Evolutionary conservation across 768 basidiomycete genomes (phyloP).

Genomic region (Mycena kentingensis): DNA sequence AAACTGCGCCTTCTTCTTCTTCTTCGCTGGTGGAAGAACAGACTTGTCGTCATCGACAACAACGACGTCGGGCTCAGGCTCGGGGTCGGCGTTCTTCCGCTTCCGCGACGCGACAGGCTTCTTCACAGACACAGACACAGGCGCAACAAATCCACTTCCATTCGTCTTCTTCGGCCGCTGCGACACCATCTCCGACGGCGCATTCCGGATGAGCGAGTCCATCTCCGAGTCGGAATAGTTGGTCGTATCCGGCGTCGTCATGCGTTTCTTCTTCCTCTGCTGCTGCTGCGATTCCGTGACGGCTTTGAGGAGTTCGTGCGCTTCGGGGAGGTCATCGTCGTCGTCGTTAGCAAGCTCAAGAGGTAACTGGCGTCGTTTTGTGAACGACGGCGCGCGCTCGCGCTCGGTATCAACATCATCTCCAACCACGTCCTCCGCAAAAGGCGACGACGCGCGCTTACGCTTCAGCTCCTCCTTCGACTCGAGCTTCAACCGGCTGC

Average conservation of each 20-base stretch:
- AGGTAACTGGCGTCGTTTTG: too few species aligned
- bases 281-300: conserved; percentile 10
- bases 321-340: conserved; percentile 48
- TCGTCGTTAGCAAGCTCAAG: conserved; percentile 31
- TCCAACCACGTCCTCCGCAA: too few species aligned
- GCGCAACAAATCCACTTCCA: too few species aligned
- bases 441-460: conserved; percentile 31
- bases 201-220: conserved; percentile 43
- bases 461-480: conserved; percentile 29
- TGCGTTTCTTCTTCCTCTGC: conserved; percentile 11
- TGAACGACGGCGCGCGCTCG: conserved; percentile 19
- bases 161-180: not conserved
- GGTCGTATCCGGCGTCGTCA: conserved; percentile 33
- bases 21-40: not conserved
- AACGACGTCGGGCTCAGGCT: not conserved
- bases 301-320: conserved; percentile 34
- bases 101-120: not conserved
- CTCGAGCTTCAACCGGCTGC: conserved; percentile 49
- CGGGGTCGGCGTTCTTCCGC: not conserved
- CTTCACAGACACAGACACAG: too few species aligned
- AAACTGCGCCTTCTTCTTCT: not conserved
- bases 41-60: not conserved
- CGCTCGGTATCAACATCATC: too few species aligned
- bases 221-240: conserved; percentile 47
- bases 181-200: conserved; percentile 31